Evolutionary conservation across 2,329 filamentous ascomycete species (phyloP), one percentile per base, ranked within the genome.

Genomic region (Nannizziopsis barbatae): DNA sequence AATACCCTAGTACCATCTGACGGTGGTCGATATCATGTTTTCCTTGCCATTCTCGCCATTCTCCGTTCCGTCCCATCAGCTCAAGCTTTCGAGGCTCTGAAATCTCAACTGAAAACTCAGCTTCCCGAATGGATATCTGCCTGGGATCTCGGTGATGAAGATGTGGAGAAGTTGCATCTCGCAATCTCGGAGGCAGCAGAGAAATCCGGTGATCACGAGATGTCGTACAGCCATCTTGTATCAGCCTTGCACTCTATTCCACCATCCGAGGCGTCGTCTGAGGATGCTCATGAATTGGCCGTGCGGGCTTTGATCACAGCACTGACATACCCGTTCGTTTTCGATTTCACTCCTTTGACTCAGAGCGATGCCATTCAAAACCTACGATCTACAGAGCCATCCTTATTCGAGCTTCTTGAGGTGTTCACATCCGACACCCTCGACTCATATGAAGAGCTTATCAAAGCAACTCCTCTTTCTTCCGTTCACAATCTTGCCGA

Each of bases 391-490:
- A 86, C 85, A 45, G 85, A 95, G 63, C 79, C 85, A 52, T 75
- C 84, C 55, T 86, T 90, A 70, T 89, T 86, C 60, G 87, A 96
- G 70, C 79, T 98, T 33, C 84, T 98, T 49, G 89, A 95, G 62
- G 86, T 96, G 62, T 95, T 96, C 70, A 85, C 86, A 58, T 84
- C 92, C 62, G 89, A 96, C 68, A 84, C 89, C 58, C 80, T 95
- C 47, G 89, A 96, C 65, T 87, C 95, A 69, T 95, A 92, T 73
- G 85, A 87, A 67, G 89, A 95, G 70, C 96, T 96, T 74, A 81
- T 86, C 65, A 84, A 93, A 40, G 58, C 67, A 52, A 69, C 62
- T 45, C 65, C 65, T 9, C 63, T 71, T 47, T 55, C 64, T 27
- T 62, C 63, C 60, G 86, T 93, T 71, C 86, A 95, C 70, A 95